Evolutionary conservation across 164 flowering plant genomes (phyloP).

Genomic region (Piper longum): DNA sequence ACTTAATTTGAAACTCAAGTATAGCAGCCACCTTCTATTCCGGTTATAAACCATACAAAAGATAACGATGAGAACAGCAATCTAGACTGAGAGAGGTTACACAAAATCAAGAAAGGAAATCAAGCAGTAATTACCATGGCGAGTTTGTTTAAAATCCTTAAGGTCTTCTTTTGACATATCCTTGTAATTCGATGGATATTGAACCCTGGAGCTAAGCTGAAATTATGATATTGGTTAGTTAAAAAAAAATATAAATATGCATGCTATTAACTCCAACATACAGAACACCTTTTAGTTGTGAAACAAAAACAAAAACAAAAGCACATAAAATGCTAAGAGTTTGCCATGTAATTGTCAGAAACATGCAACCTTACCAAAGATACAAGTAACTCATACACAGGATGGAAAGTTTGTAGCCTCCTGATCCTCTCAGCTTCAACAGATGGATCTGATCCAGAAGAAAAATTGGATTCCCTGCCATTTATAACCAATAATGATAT

Average conservation of each 20-base stretch:
- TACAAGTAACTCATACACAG: conserved; percentile 77
- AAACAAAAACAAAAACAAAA: too few species aligned
- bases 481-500: conserved; percentile 7
- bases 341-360: not conserved
- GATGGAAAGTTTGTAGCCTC: conserved; percentile 56
- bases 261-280: not conserved
- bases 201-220: conserved; percentile 83
- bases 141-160: conserved; percentile 87
- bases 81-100: not conserved
- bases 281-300: not conserved
- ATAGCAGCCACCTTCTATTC: too few species aligned
- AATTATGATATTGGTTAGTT: not conserved
- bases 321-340: not conserved
- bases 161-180: conserved; percentile 79
- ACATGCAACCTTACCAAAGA: conserved; percentile 56
- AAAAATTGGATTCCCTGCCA: conserved; percentile 53
- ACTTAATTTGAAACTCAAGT: too few species aligned
- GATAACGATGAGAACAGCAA: too few species aligned
- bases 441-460: conserved; percentile 52
- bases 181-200: conserved; percentile 72
- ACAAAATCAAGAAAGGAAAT: not conserved
- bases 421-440: conserved; percentile 73
- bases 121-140: conserved; percentile 46
- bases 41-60: too few species aligned
- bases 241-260: not conserved